phyloP scores from a whole-genome alignment of 2,329 filamentous ascomycete genomes.

The Phyllosticta citrichinensis region DNA sequence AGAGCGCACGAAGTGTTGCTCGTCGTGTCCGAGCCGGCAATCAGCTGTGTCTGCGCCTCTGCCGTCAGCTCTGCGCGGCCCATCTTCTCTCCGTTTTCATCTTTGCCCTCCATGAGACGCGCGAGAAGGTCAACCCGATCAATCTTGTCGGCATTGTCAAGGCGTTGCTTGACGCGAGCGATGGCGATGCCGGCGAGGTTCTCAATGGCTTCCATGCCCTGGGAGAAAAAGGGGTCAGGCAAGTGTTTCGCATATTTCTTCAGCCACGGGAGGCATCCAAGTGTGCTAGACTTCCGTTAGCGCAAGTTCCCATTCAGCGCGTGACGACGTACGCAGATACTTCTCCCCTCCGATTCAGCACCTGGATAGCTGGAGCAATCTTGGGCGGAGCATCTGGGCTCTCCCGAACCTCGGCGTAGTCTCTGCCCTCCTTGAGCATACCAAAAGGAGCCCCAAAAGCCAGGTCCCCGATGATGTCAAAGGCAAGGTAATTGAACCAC shows the following conservation, averaged over 20 bases:
- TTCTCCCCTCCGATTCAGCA: conserved; percentile 78
- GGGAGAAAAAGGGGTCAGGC: conserved; percentile 70
- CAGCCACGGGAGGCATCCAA: conserved; percentile 63
- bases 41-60: conserved; percentile 82
- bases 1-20: conserved; percentile 75
- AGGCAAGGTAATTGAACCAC: conserved; percentile 67
- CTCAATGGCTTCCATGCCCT: conserved; percentile 64
- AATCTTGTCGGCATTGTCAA: conserved; percentile 54
- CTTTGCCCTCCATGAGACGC: conserved; percentile 74
- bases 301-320: neutral
- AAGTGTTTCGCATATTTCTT: conserved; percentile 74
- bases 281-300: conserved; percentile 34
- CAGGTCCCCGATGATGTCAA: conserved; percentile 51
- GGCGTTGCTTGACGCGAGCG: conserved; percentile 63
- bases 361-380: conserved; percentile 73
- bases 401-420: conserved; percentile 63
- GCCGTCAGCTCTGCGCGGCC: conserved; percentile 74
- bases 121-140: conserved; percentile 71
- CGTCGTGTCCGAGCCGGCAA: conserved; percentile 67
- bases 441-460: conserved; percentile 72
- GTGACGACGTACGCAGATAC: conserved; percentile 52
- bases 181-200: conserved; percentile 82
- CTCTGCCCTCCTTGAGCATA: conserved; percentile 68
- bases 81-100: conserved; percentile 66
- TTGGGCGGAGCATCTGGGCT: conserved; percentile 51